Evolutionary conservation across 2,329 filamentous ascomycete genomes (phyloP).

Genomic region (Daldinia sp.): DNA sequence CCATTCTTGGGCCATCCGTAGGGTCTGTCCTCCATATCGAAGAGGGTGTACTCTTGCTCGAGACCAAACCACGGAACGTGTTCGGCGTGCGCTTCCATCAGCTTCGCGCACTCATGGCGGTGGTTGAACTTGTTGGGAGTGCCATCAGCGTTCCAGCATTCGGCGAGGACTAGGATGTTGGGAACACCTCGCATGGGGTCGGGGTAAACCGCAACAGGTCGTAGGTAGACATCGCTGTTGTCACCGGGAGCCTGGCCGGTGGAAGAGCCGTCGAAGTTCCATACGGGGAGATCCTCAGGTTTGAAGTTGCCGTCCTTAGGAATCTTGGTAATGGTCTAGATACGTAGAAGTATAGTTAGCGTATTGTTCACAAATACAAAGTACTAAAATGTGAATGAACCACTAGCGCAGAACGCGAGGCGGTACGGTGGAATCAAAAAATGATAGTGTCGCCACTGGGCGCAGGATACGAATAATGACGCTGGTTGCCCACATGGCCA

Average conservation of each 20-base stretch:
- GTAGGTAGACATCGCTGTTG: slow-evolving; percentile 97
- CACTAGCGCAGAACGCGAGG: not conserved
- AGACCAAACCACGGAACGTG: slow-evolving; percentile 97
- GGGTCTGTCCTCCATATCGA: slow-evolving; percentile 85
- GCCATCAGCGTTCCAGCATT: slow-evolving; percentile 94
- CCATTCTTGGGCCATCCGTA: slow-evolving; percentile 87
- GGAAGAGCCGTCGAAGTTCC: slow-evolving; percentile 78
- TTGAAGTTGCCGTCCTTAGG: slow-evolving; percentile 54
- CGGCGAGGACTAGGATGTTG: slow-evolving; percentile 93
- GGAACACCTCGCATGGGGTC: slow-evolving; percentile 89
- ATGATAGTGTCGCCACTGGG: slow-evolving; percentile 26
- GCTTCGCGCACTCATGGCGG: slow-evolving; percentile 87
- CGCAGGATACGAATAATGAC: slow-evolving; percentile 23
- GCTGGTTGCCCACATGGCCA: slow-evolving; percentile 20
- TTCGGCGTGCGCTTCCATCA: slow-evolving; percentile 86
- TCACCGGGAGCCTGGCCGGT: slow-evolving; percentile 91
- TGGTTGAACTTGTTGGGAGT: slow-evolving; percentile 99
- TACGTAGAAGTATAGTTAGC: slow-evolving; percentile 14
- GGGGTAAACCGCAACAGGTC: slow-evolving; percentile 86
- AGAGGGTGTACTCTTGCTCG: slow-evolving; percentile 96
- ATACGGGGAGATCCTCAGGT: slow-evolving; percentile 61
- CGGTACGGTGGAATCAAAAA: slow-evolving; percentile 6
- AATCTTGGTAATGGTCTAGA: slow-evolving; percentile 58
- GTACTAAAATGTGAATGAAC: not conserved
- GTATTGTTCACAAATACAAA: not conserved